These are phyloP conservation scores for Saturnispora quitensis DNA, from an alignment of 805 yeast species.

Conservation along the genomic window DNA sequence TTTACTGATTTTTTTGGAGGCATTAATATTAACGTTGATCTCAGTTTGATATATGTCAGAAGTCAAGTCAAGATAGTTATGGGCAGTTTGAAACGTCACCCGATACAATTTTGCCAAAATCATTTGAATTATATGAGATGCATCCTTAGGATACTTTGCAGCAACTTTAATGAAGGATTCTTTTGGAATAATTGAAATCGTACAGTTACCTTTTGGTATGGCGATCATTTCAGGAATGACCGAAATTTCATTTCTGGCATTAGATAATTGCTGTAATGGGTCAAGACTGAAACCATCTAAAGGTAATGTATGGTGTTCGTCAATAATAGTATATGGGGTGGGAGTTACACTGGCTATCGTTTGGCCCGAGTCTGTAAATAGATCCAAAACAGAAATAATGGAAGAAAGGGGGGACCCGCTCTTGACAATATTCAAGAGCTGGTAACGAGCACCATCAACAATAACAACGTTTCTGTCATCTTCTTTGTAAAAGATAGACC, in stretches of 20 bases:
- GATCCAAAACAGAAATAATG: slow-evolving; percentile 64
- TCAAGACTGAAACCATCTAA: slow-evolving; percentile 10
- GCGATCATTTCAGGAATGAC: slow-evolving; percentile 43
- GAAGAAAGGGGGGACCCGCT: slow-evolving; percentile 84
- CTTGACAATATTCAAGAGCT: slow-evolving; percentile 68
- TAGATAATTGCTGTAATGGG: background rate
- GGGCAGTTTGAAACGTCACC: slow-evolving; percentile 87
- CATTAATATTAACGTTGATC: slow-evolving; percentile 42
- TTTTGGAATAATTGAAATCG: slow-evolving; percentile 87
- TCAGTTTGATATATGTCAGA: slow-evolving; percentile 75
- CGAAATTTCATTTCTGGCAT: background rate
- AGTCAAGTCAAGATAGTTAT: slow-evolving; percentile 77
- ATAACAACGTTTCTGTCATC: slow-evolving; percentile 33
- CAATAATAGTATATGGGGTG: slow-evolving; percentile 8
- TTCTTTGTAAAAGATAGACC: slow-evolving; percentile 22
- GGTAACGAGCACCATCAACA: slow-evolving; percentile 55
- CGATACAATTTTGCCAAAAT: slow-evolving; percentile 77
- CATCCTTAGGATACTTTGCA: slow-evolving; percentile 71
- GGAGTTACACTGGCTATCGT: slow-evolving; percentile 9
- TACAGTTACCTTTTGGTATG: slow-evolving; percentile 62
- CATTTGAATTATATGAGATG: slow-evolving; percentile 92
- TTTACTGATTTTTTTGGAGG: slow-evolving; percentile 28
- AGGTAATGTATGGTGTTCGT: slow-evolving; percentile 4
- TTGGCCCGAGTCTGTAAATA: slow-evolving; percentile 34
- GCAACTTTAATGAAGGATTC: slow-evolving; percentile 70